Evolutionary conservation across 139 green algal species (phyloP).

Genomic region (Micromonas pusilla): DNA sequence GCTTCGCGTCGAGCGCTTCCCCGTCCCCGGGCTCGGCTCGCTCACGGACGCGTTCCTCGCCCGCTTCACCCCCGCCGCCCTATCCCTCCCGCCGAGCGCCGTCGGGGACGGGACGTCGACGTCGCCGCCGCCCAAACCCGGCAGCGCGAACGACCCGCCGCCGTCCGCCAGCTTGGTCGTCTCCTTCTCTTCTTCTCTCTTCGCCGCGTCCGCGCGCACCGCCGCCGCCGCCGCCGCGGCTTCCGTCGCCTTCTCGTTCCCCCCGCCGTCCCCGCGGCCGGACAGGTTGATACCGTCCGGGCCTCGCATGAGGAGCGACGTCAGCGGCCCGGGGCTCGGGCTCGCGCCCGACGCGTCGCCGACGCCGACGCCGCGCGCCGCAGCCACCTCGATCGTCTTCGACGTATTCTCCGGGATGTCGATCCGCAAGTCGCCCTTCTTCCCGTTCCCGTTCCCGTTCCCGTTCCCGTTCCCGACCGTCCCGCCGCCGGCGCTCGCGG

Average conservation of each 20-base stretch:
- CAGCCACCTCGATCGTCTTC: background rate
- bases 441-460: background rate
- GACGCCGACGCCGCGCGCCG: background rate
- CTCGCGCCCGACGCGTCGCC: background rate
- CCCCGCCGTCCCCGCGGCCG: too few species aligned
- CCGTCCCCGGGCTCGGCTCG: background rate
- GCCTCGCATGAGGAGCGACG: background rate
- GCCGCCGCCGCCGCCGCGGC: too few species aligned
- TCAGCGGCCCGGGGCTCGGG: background rate
- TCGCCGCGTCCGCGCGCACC: background rate
- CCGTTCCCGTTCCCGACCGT: too few species aligned
- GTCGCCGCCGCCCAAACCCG: too few species aligned
- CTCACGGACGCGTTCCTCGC: background rate
- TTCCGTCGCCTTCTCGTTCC: too few species aligned
- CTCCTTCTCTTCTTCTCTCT: background rate
- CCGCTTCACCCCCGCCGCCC: background rate
- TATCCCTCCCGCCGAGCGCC: background rate
- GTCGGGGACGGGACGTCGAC: background rate
- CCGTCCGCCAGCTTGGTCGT: background rate
- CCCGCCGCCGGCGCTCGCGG: too few species aligned
- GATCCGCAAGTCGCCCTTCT: background rate
- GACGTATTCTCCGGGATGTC: slow-evolving; percentile 1
- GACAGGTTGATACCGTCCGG: too few species aligned
- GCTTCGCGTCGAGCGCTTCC: background rate
- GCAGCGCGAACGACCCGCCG: background rate